These are phyloP conservation scores for Zangia roseola DNA, from an alignment of 768 basidiomycete genomes.

Conservation along the genomic window DNA sequence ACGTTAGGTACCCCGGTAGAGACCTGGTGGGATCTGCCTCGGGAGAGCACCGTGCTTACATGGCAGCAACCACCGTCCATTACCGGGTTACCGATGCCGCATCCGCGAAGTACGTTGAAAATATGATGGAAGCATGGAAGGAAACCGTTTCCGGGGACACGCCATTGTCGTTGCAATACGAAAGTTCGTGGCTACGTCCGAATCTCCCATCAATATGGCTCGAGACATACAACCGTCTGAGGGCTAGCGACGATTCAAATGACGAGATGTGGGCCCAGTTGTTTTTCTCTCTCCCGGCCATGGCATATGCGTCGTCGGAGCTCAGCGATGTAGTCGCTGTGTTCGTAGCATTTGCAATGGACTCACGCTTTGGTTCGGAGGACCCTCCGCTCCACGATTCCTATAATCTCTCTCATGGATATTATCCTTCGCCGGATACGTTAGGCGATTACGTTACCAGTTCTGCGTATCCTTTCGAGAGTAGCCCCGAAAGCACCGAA, in stretches of 20 bases:
- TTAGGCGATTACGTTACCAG: not conserved
- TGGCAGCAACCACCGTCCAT: slow-evolving; percentile 1
- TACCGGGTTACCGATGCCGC: not conserved
- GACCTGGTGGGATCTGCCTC: not conserved
- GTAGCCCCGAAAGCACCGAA: slow-evolving; percentile 5
- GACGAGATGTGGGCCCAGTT: slow-evolving; percentile 6
- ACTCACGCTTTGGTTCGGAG: slow-evolving; percentile 7
- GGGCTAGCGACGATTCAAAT: not conserved
- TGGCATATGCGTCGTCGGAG: slow-evolving; percentile 25
- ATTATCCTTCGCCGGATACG: not conserved
- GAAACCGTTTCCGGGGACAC: not conserved
- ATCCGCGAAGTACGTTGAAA: not conserved
- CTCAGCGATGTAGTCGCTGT: slow-evolving; percentile 20
- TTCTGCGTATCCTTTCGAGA: not conserved
- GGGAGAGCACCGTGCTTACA: slow-evolving; percentile 11
- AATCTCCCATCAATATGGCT: slow-evolving; percentile 25
- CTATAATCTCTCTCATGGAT: slow-evolving; percentile 9
- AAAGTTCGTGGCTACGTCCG: slow-evolving; percentile 22
- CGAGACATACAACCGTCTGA: slow-evolving; percentile 24
- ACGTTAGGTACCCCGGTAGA: slow-evolving; percentile 8
- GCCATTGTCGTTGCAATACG: slow-evolving; percentile 8
- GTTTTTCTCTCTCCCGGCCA: slow-evolving; percentile 30
- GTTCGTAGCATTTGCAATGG: slow-evolving; percentile 29
- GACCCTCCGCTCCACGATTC: not conserved
- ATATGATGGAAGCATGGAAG: not conserved